Evolutionary conservation across 306 rosid species (phyloP).

Genomic region (Canavalia gladiata): DNA sequence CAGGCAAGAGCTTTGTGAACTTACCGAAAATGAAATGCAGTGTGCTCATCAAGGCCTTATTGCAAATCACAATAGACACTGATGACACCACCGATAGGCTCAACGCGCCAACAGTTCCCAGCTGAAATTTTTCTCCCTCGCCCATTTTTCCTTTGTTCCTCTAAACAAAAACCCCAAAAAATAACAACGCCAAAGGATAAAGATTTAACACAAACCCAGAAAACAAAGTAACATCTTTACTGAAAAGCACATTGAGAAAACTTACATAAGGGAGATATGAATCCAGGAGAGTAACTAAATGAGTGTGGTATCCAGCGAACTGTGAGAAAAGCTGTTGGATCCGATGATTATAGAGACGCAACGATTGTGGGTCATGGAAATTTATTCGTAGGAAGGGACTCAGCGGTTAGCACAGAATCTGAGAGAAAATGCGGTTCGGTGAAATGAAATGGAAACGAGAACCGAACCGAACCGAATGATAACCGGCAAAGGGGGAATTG

Average conservation of each 20-base stretch:
- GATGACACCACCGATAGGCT: slow-evolving; percentile 85
- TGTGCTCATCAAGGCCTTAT: slow-evolving; percentile 82
- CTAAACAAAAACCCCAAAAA: slow-evolving; percentile 15
- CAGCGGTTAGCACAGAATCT: slow-evolving; percentile 11
- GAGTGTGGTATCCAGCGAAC: background rate
- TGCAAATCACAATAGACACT: slow-evolving; percentile 88
- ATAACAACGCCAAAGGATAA: background rate
- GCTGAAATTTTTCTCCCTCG: slow-evolving; percentile 73
- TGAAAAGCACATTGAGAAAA: slow-evolving; percentile 11
- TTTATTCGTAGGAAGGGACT: slow-evolving; percentile 7
- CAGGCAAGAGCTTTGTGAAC: slow-evolving; percentile 32
- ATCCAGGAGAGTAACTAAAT: slow-evolving; percentile 3
- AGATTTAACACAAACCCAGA: slow-evolving; percentile 29
- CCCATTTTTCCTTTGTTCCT: slow-evolving; percentile 62
- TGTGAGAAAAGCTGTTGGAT: slow-evolving; percentile 35
- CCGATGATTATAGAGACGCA: background rate
- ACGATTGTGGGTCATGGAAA: slow-evolving; percentile 27
- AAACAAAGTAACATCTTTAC: slow-evolving; percentile 21
- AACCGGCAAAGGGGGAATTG: background rate
- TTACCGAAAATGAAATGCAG: slow-evolving; percentile 80
- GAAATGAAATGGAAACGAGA: slow-evolving; percentile 20
- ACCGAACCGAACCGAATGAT: background rate
- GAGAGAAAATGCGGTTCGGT: slow-evolving; percentile 20
- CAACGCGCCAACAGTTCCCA: slow-evolving; percentile 86
- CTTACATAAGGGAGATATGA: slow-evolving; percentile 38